phyloP scores from a whole-genome alignment of 371 early-diverging fungal genomes.

The Mucor sp. region DNA sequence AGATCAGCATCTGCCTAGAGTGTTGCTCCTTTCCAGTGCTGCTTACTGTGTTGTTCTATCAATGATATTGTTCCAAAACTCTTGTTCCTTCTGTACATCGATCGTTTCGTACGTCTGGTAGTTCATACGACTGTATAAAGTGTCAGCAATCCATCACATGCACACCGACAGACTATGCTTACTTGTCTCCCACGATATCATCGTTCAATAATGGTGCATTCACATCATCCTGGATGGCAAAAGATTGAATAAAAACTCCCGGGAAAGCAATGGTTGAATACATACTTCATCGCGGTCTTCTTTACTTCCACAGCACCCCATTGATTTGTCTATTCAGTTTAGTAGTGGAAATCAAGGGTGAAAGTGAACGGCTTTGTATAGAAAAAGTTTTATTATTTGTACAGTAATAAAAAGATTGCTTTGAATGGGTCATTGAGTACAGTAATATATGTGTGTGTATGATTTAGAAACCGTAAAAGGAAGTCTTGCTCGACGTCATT shows the following conservation, averaged over 20 bases:
- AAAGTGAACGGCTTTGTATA: not conserved
- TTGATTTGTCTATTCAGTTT: conserved; percentile 4
- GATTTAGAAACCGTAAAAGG: not conserved
- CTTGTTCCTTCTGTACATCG: conserved; percentile 48
- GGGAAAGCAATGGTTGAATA: conserved; percentile 5
- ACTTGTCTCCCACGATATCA: conserved; percentile 34
- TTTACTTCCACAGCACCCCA: conserved; percentile 55
- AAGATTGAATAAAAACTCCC: not conserved
- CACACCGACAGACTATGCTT: not conserved
- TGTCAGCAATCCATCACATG: not conserved
- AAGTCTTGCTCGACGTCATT: not conserved
- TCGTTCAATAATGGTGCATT: conserved; percentile 36
- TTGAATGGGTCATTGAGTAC: not conserved
- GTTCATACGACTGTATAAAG: conserved; percentile 24
- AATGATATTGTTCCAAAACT: conserved; percentile 48
- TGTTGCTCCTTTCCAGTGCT: not conserved
- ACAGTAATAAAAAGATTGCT: not conserved
- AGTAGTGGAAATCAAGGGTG: not conserved
- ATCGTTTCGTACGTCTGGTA: conserved; percentile 40
- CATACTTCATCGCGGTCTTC: conserved; percentile 39
- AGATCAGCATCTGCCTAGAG: not conserved
- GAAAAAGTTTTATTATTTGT: not conserved
- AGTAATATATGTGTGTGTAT: not conserved
- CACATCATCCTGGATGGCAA: conserved; percentile 28
- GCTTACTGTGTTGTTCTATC: conserved; percentile 50